These are phyloP conservation scores for Leishmania martiniquensis DNA, from an alignment of 208 protist species.

Conservation along the genomic window DNA sequence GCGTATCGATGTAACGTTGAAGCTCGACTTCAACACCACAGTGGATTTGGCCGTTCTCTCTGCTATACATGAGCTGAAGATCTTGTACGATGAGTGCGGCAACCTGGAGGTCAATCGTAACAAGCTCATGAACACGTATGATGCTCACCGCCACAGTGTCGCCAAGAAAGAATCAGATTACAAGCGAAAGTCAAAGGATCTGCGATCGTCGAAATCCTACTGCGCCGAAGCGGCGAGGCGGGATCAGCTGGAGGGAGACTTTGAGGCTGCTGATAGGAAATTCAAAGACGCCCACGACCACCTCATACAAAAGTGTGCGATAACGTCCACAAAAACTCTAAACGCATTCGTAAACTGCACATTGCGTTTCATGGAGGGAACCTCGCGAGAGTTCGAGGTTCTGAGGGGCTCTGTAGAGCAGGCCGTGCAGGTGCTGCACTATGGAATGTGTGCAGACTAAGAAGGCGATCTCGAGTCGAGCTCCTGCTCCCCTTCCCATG, in stretches of 20 bases:
- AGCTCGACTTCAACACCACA: slow-evolving; percentile 30
- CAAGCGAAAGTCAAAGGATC: slow-evolving; percentile 52
- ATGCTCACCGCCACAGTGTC: slow-evolving; percentile 57
- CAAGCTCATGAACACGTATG: slow-evolving; percentile 57
- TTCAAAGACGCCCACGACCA: slow-evolving; percentile 55
- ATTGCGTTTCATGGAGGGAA: slow-evolving; percentile 25
- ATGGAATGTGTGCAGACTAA: slow-evolving; percentile 15
- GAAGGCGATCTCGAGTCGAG: slow-evolving; percentile 3
- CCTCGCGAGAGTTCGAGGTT: slow-evolving; percentile 28
- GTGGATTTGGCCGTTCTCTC: slow-evolving; percentile 45
- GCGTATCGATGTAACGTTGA: slow-evolving; percentile 27
- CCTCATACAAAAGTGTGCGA: slow-evolving; percentile 28
- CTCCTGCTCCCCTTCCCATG: neutral
- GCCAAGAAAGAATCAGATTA: slow-evolving; percentile 55
- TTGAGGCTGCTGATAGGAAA: slow-evolving; percentile 38
- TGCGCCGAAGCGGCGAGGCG: slow-evolving; percentile 44
- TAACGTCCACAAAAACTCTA: slow-evolving; percentile 24
- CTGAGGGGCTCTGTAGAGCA: slow-evolving; percentile 17
- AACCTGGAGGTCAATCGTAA: slow-evolving; percentile 47
- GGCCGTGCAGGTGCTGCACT: slow-evolving; percentile 7
- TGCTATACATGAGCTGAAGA: slow-evolving; percentile 35
- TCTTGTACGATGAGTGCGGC: slow-evolving; percentile 48
- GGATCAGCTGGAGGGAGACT: slow-evolving; percentile 37
- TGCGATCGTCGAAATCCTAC: slow-evolving; percentile 54
- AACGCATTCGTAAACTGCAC: slow-evolving; percentile 42